phyloP scores from a whole-genome alignment of 164 flowering plant genomes.

The Nymphaea thermarum region DNA sequence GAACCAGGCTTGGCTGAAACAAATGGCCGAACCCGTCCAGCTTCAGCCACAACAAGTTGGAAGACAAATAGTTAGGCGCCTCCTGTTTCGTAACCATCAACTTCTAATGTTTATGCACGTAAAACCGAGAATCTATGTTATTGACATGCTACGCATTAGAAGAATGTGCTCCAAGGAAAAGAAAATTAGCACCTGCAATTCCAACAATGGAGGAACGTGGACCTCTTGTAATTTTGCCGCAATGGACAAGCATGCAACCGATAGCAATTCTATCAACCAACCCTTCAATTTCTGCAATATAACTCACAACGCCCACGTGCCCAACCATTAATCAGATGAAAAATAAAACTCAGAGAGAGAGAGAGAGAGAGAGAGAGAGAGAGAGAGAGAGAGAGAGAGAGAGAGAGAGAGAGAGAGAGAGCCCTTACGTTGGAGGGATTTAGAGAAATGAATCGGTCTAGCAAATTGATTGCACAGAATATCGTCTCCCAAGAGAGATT shows the following conservation, averaged over 20 bases:
- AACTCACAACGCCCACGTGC: not conserved
- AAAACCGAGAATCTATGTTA: not conserved
- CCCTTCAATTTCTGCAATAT: conserved; percentile 27
- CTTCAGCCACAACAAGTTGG: conserved; percentile 10
- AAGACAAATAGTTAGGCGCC: not conserved
- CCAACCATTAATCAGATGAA: not conserved
- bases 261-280: conserved; percentile 42
- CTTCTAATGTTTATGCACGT: not conserved
- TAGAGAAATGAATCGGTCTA: conserved; percentile 49
- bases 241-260: conserved; percentile 48
- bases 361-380: not conserved
- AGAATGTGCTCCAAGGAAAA: no score
- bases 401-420: not conserved
- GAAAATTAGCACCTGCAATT: conserved; percentile 38
- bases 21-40: conserved; percentile 27
- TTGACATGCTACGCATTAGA: no score
- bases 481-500: conserved; percentile 28
- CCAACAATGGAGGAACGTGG: conserved; percentile 20
- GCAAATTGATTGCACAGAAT: conserved; percentile 43
- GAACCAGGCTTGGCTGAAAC: conserved; percentile 26
- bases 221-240: conserved; percentile 50
- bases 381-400: not conserved
- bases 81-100: not conserved
- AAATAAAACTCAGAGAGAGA: not conserved
- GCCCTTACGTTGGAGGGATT: not conserved